These are phyloP conservation scores for Torulaspora indica DNA, from an alignment of 805 yeast genomes.

Conservation along the genomic window DNA sequence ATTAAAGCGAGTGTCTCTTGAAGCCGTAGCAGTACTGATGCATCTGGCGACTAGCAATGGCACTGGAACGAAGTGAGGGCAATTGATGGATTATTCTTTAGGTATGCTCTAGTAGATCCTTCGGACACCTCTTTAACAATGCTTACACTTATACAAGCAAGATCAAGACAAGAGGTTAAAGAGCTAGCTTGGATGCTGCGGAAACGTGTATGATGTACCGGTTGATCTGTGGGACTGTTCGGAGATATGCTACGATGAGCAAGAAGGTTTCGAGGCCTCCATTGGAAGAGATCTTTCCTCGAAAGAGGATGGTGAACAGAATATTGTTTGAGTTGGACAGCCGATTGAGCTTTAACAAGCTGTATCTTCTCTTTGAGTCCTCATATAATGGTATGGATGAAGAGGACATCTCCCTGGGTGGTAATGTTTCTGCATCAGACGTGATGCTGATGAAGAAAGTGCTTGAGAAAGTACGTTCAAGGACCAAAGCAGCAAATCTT, in stretches of 20 bases:
- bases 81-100: background rate
- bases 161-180: background rate
- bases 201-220: constrained; percentile 1
- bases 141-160: background rate
- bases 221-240: background rate
- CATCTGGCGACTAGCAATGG: background rate
- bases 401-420: constrained; percentile 39
- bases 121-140: background rate
- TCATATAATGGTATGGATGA: constrained; percentile 47
- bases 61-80: no score
- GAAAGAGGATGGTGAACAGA: constrained; percentile 51
- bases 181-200: background rate
- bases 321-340: constrained; percentile 65
- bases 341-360: constrained; percentile 48
- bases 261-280: constrained; percentile 30
- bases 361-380: constrained; percentile 48
- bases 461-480: constrained; percentile 54
- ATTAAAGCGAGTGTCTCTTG: background rate
- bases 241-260: constrained; percentile 4
- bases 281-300: constrained; percentile 50
- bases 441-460: constrained; percentile 65
- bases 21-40: no score
- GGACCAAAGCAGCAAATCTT: constrained; percentile 55
- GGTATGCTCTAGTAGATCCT: background rate
- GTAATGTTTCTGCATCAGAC: constrained; percentile 49